Evolutionary conservation across 2,329 filamentous ascomycete genomes (phyloP), one percentile per base, ranked within the genome.

Genomic region (Calonectria crousiana): DNA sequence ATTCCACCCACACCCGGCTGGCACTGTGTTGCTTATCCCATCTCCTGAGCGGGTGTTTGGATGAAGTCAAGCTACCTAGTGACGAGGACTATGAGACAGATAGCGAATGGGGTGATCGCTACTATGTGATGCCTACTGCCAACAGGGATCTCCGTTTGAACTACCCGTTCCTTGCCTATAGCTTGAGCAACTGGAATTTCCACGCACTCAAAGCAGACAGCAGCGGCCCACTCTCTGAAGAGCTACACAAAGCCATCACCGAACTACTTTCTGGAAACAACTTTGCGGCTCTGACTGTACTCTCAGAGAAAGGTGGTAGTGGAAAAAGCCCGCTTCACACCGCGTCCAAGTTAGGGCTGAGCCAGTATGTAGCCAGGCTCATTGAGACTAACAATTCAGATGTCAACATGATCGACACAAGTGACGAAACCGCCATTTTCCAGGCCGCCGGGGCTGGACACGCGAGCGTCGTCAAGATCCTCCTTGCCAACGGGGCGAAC

Each of bases 401-500:
- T 38, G 56, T 62, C 34, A 41, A 62, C 36, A 38, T 26, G n/a
- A 14, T 41, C 6, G 23, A 41, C 14, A 10, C 34, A 6, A 36
- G 14, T 13, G 56, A 60, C 4, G 4, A 32, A 18, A 47, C 26
- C 14, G n/a, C 23, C 16, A 32, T 38, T 8, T 78, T 76, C 75
- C 79, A 77, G 76, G 82, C 82, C 60, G 81, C 82, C 16, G 32
- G 2, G 0, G 69, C 38, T 8, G 81, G 82, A 0, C 78, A 81
- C 44, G 47, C 67, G 1, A 73, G 65, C 2, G 72, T 77, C 3
- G 71, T 81, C 11, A 69, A 72, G 1, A 36, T 76, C 0, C 68
- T 84, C 34, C 34, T 84, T 5, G 67, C 68, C 5, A 70, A 76
- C 14, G 81, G 81, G 1, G 84, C 81, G 5, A 73, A 81, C 14